Evolutionary conservation across 768 basidiomycete species (phyloP).

Genomic region (Phanerochaete sordida): DNA sequence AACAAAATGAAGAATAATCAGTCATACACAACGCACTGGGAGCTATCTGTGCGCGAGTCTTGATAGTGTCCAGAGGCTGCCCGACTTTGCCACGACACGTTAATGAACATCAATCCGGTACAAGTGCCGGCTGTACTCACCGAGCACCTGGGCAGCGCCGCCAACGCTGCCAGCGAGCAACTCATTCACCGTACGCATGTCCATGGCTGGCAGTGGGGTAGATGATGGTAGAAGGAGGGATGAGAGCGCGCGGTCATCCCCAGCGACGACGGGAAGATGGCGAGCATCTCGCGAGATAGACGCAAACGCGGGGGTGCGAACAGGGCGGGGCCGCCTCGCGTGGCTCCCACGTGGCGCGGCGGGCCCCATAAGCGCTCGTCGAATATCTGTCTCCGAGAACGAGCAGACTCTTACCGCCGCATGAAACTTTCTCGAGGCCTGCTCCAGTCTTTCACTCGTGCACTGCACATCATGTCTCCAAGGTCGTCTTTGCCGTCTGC

Average conservation of each 20-base stretch:
- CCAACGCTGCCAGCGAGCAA: slow-evolving; percentile 86
- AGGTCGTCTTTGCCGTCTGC: not conserved
- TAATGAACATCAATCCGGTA: not conserved
- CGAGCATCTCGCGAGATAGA: slow-evolving; percentile 2
- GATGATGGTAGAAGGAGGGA: not conserved
- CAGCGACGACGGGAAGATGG: not conserved
- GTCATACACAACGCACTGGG: slow-evolving; percentile 47
- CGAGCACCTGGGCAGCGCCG: slow-evolving; percentile 89
- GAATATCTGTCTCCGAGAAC: not conserved
- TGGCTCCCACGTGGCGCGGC: not conserved
- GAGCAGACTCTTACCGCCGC: not conserved
- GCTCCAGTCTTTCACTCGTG: not conserved
- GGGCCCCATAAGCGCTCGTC: not conserved
- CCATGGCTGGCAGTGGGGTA: slow-evolving; percentile 10
- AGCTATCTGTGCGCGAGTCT: slow-evolving; percentile 85
- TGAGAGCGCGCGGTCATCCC: not conserved
- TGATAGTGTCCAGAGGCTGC: slow-evolving; percentile 86
- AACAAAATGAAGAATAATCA: not conserved
- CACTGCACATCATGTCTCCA: not conserved
- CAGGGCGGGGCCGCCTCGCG: not conserved
- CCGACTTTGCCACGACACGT: slow-evolving; percentile 50
- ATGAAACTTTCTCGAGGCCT: not conserved
- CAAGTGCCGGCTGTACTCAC: not conserved
- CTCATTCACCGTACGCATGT: slow-evolving; percentile 68
- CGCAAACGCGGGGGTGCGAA: not conserved